Evolutionary conservation across 495 filamentous ascomycete species (phyloP), one percentile per base, ranked within the genome.

Genomic region (Aspergillus olivimuriae): DNA sequence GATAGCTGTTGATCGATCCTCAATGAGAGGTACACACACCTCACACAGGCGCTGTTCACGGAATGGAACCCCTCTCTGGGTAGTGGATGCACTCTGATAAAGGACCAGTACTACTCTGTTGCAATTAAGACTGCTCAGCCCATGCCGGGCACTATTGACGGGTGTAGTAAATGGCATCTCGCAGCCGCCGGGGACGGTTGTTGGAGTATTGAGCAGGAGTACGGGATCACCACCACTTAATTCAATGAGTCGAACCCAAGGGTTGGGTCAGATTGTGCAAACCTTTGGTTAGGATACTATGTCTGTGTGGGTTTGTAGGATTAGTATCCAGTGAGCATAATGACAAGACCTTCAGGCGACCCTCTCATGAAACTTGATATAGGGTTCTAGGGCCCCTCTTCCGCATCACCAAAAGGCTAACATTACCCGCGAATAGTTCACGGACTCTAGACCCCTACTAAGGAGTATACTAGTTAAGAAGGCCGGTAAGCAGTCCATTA

Each of bases 161-260:
- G 22, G 4, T 44, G 30, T 20, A 44, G 17, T 5, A 21, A 20
- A 16, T 44, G 33, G 18, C 41, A 44, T 24, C 41, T 44, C 12
- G 30, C 20, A 12, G 26, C 19, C 7, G 30, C 11, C 10, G 41
- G 41, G 6, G 41, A 44, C 35, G 33, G 22, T 14, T 44, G 41
- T 14, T 44, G 33, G 15, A n/a, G 16, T 10, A 44, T 44, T 34
- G 41, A 44, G 41, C 41, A 44, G 2, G 30, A 32, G 10, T 34
- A 44, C 15, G 15, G 16, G 7, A 44, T 44, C 17, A 44, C 41
- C 3, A 15, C 41, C 14, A 31, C 12, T 35, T 11, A 44, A 19
- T 44, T 44, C 19, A 34, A 19, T 24, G 28, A 33, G 34, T 34
- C 11, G 17, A 44, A 44, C 24, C 41, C 41, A 9, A 16, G 17